Conservation (phyloP, 352 stramenopile species). For the Chloridella minuta region DNA sequence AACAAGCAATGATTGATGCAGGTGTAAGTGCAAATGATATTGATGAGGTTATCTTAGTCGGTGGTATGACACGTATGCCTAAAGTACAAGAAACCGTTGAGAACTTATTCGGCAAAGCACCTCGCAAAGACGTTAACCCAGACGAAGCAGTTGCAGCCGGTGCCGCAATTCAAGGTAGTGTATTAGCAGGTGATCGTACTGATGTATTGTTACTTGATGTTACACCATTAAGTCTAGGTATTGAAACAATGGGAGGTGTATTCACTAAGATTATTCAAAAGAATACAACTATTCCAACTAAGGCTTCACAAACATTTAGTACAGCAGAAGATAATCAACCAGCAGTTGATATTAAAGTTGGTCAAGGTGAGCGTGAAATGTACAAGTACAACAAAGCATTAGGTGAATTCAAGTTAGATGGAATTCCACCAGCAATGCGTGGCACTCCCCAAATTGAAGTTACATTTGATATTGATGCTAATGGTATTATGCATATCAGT, state of each 20-base stretch:
- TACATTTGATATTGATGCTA: slow-evolving; percentile 93
- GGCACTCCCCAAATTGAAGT: slow-evolving; percentile 95
- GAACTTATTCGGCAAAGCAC: slow-evolving; percentile 76
- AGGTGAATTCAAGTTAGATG: slow-evolving; percentile 92
- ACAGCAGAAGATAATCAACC: slow-evolving; percentile 51
- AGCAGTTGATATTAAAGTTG: slow-evolving; percentile 61
- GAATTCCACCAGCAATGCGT: slow-evolving; percentile 75
- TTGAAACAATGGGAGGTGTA: slow-evolving; percentile 85
- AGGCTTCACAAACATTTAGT: slow-evolving; percentile 43
- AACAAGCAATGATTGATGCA: slow-evolving; percentile 44
- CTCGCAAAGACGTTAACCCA: slow-evolving; percentile 74
- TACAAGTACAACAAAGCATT: slow-evolving; percentile 96
- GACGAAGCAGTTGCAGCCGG: slow-evolving; percentile 94
- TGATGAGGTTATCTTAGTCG: slow-evolving; percentile 84
- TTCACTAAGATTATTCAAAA: slow-evolving; percentile 77
- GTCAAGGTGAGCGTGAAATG: slow-evolving; percentile 92
- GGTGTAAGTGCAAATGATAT: slow-evolving; percentile 57
- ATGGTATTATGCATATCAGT: slow-evolving; percentile 88
- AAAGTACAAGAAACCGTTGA: slow-evolving; percentile 78
- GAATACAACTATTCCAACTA: slow-evolving; percentile 50
- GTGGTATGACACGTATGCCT: slow-evolving; percentile 90
- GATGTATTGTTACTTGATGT: slow-evolving; percentile 91
- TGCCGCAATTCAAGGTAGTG: slow-evolving; percentile 72
- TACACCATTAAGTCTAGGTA: slow-evolving; percentile 72
- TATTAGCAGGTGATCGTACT: slow-evolving; percentile 79